Conservation (phyloP, 352 stramenopile species). For the Phytophthora sp. region DNA sequence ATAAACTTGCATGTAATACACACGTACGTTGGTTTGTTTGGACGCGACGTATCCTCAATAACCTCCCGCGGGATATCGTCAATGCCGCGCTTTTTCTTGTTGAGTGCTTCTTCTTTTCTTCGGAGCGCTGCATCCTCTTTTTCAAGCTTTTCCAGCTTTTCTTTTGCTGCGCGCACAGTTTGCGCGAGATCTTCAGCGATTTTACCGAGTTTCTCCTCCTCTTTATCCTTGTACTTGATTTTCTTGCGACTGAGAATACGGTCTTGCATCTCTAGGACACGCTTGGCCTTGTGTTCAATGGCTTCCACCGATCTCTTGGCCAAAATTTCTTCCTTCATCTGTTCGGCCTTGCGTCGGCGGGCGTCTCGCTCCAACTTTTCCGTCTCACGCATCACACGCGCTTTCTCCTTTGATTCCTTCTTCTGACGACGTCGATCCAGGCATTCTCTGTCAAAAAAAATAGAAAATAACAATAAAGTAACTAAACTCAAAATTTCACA, state of each 20-base stretch:
- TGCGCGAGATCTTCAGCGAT: slow-evolving; percentile 82
- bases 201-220: slow-evolving; percentile 85
- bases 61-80: slow-evolving; percentile 57
- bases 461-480: slow-evolving; percentile 1
- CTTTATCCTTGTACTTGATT: slow-evolving; percentile 91
- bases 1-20: too few relatives aligned
- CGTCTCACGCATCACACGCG: slow-evolving; percentile 76
- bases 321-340: slow-evolving; percentile 76
- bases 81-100: slow-evolving; percentile 77
- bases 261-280: slow-evolving; percentile 88
- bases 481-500: slow-evolving; percentile 3
- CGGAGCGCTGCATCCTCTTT: slow-evolving; percentile 81
- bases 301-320: slow-evolving; percentile 80
- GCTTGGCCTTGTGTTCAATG: slow-evolving; percentile 85
- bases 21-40: slow-evolving; percentile 77
- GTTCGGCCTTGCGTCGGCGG: slow-evolving; percentile 59
- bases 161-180: slow-evolving; percentile 75
- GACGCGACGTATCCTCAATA: slow-evolving; percentile 36
- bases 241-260: slow-evolving; percentile 88
- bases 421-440: slow-evolving; percentile 81
- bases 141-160: slow-evolving; percentile 87
- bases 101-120: slow-evolving; percentile 84
- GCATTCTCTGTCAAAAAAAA: slow-evolving; percentile 55
- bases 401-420: slow-evolving; percentile 79
- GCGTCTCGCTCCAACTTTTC: slow-evolving; percentile 84